Evolutionary conservation across 805 yeast genomes (phyloP), one percentile per base, ranked within the genome.

Genomic region (Kazachstania martiniae): DNA sequence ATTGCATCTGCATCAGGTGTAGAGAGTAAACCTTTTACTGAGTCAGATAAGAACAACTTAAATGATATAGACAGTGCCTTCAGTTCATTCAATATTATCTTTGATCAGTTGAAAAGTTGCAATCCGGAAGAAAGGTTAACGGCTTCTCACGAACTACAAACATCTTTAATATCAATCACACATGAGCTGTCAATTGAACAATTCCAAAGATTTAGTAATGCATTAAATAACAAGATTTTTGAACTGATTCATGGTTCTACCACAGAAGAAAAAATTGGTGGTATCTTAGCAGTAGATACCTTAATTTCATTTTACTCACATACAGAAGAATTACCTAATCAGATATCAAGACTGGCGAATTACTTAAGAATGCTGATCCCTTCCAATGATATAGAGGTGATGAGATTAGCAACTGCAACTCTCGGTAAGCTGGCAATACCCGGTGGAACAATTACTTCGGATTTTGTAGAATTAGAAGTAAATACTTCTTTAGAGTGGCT

Each of bases 401-500:
- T 89, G 87, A 73, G 74, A 38, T 70, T 77, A 21, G 95, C 97
- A 3, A 86, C 95, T 0, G 69, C 69, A 33, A 84, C 95, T 0
- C 64, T 91, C 41, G 98, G 97, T 9, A 80, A 79, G 47, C 64
- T 89, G 42, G 94, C 96, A 0, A 73, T 77, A 5, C 89, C 94
- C 0, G 94, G 94, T 18, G 91, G 94, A 1, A 75, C 93, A 1
- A 59, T 86, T 33, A 84, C 95, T 0, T 86, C 93, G 1, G 95
- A 86, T 31, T 80, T 89, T 53, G 95, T 91, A 18, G 96, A 89
- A 40, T 81, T 74, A 46, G 95, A 89, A 54, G 91, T 91, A 7
- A 83, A 80, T 49, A 68, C 82, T 30, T 84, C 95, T 25, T 66
- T 89, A 31, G 98, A 91, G 56, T 80, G 95, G 89, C 68, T 89